Evolutionary conservation across 2,329 filamentous ascomycete species (phyloP).

Genomic region (Knufia petricola): DNA sequence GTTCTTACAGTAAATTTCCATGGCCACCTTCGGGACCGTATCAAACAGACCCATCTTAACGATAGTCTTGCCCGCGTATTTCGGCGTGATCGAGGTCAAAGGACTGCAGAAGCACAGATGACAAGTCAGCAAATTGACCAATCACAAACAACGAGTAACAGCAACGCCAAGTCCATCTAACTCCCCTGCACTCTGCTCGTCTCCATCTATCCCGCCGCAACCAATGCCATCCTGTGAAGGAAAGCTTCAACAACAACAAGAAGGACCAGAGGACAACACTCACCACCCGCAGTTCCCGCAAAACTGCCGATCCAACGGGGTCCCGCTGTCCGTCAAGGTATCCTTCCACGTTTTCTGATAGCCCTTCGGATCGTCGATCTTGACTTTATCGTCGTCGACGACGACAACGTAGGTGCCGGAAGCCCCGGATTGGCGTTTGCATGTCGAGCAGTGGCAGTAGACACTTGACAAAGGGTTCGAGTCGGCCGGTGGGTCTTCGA

Average conservation of each 20-base stretch:
- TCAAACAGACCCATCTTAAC: conserved; percentile 16
- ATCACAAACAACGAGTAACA: no score
- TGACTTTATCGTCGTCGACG: conserved; percentile 10
- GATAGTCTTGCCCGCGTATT: conserved; percentile 5
- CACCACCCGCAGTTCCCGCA: conserved; percentile 13
- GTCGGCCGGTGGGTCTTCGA: conserved; percentile 5
- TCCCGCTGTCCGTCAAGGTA: conserved; percentile 12
- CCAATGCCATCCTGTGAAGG: not conserved
- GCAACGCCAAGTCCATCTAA: no score
- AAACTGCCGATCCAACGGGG: conserved; percentile 10
- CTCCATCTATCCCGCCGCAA: no score
- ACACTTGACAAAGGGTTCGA: not conserved
- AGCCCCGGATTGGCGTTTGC: conserved; percentile 13
- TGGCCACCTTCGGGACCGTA: conserved; percentile 8
- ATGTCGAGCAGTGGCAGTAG: conserved; percentile 11
- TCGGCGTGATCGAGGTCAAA: not conserved
- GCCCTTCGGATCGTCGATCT: conserved; percentile 7
- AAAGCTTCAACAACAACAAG: no score
- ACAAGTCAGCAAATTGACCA: no score
- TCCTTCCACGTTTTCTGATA: conserved; percentile 11
- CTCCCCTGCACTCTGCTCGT: no score
- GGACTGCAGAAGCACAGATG: not conserved
- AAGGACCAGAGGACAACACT: no score
- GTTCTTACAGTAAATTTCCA: conserved; percentile 13
- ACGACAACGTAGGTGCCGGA: conserved; percentile 10